Conservation (phyloP, 2,329 filamentous ascomycete genomes). For the Fusarium pseudonygamai region DNA sequence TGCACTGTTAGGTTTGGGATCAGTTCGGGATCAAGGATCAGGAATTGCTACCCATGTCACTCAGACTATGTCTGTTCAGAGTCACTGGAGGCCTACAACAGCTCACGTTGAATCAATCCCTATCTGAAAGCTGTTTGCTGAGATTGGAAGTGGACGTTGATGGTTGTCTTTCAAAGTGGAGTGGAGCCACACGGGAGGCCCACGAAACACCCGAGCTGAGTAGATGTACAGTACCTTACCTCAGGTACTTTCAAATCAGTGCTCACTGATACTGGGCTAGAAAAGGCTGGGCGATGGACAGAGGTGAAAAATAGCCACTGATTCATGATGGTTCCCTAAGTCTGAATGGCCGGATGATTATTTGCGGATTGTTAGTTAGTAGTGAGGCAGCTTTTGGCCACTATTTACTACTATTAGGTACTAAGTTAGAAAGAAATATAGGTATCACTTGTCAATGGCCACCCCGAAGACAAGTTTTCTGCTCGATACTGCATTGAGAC, state of each 20-base stretch:
- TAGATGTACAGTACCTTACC: slow-evolving; percentile 9
- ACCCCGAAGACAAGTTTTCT: slow-evolving; percentile 12
- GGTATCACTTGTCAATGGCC: slow-evolving; percentile 4
- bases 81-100: neutral
- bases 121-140: slow-evolving; percentile 26
- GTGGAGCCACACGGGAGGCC: slow-evolving; percentile 21
- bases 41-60: neutral
- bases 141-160: slow-evolving; percentile 30
- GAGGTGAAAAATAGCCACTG: neutral
- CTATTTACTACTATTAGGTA: neutral
- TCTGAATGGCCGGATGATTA: neutral
- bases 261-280: neutral
- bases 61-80: neutral
- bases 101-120: neutral
- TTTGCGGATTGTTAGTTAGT: neutral
- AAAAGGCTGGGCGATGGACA: neutral
- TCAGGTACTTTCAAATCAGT: neutral
- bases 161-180: slow-evolving; percentile 21
- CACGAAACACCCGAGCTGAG: slow-evolving; percentile 28
- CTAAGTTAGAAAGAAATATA: neutral
- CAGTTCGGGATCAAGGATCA: neutral
- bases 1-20: neutral
- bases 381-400: neutral
- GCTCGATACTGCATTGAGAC: neutral
- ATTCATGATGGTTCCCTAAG: neutral